Evolutionary conservation across 306 rosid species (phyloP).

Genomic region (Quercus alba): DNA sequence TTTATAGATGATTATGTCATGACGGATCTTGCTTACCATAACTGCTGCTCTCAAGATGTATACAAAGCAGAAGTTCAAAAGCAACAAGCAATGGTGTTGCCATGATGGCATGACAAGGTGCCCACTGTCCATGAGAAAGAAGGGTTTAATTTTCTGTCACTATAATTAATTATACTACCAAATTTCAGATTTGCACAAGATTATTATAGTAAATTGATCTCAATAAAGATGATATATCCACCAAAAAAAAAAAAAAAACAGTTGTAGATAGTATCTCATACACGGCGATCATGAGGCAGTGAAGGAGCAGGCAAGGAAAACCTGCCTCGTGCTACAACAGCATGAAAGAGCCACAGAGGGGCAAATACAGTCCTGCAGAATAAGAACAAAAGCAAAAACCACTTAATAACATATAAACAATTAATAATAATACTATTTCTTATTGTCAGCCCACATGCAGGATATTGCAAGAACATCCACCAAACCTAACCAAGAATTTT

Average conservation of each 20-base stretch:
- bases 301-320: conserved; percentile 94
- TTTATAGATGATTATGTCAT: neutral
- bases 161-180: neutral
- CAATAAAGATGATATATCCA: conserved; percentile 14
- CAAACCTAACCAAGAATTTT: neutral
- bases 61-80: conserved; percentile 87
- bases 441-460: neutral
- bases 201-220: neutral
- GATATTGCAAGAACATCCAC: neutral
- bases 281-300: conserved; percentile 76
- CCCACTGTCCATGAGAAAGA: conserved; percentile 70
- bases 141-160: conserved; percentile 16
- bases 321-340: conserved; percentile 74
- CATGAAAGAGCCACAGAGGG: conserved; percentile 82
- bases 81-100: conserved; percentile 85
- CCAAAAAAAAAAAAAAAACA: neutral
- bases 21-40: conserved; percentile 49
- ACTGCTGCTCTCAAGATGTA: conserved; percentile 58
- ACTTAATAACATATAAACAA: neutral
- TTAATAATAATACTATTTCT: neutral
- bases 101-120: conserved; percentile 85
- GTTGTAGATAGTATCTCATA: conserved; percentile 31
- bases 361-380: conserved; percentile 62
- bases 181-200: conserved; percentile 9
- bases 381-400: conserved; percentile 10